These are phyloP conservation scores for Pseudocercospora fijiensis DNA, from an alignment of 2,329 filamentous ascomycete species.

Conservation along the genomic window DNA sequence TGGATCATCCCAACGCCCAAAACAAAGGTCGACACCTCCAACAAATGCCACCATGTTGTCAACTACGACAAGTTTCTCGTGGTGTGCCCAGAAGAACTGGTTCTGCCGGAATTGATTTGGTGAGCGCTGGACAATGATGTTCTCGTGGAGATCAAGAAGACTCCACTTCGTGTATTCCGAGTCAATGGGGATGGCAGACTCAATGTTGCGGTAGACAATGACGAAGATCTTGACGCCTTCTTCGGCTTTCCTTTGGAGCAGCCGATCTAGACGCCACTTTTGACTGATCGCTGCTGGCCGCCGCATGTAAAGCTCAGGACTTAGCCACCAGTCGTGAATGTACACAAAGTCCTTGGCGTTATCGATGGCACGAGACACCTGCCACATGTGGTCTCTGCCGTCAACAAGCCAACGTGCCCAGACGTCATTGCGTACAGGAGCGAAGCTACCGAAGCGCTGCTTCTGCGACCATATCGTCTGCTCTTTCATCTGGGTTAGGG, in stretches of 20 bases:
- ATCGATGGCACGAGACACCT: constrained; percentile 91
- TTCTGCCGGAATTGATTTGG: constrained; percentile 98
- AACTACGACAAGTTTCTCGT: constrained; percentile 96
- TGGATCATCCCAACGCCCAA: constrained; percentile 95
- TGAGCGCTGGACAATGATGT: constrained; percentile 92
- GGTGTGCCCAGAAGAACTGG: constrained; percentile 98
- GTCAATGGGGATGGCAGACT: constrained; percentile 94
- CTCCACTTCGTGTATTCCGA: constrained; percentile 98
- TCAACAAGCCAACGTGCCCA: constrained; percentile 97
- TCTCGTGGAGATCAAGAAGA: constrained; percentile 88
- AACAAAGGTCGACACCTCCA: constrained; percentile 93
- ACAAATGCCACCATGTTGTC: constrained; percentile 96
- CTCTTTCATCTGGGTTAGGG: constrained; percentile 79
- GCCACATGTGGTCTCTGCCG: constrained; percentile 98
- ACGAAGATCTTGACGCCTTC: constrained; percentile 98
- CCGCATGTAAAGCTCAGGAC: constrained; percentile 91
- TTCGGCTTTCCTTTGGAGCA: constrained; percentile 88
- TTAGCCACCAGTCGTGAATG: constrained; percentile 99
- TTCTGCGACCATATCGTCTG: constrained; percentile 78
- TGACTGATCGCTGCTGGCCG: constrained; percentile 93
- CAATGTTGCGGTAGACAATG: constrained; percentile 96
- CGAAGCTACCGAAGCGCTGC: constrained; percentile 91
- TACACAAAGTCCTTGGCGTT: constrained; percentile 98
- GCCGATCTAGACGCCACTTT: constrained; percentile 91
- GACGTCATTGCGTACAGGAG: constrained; percentile 79